These are phyloP conservation scores for Cornus controversa DNA, from an alignment of 148 eudicot species.

Conservation along the genomic window DNA sequence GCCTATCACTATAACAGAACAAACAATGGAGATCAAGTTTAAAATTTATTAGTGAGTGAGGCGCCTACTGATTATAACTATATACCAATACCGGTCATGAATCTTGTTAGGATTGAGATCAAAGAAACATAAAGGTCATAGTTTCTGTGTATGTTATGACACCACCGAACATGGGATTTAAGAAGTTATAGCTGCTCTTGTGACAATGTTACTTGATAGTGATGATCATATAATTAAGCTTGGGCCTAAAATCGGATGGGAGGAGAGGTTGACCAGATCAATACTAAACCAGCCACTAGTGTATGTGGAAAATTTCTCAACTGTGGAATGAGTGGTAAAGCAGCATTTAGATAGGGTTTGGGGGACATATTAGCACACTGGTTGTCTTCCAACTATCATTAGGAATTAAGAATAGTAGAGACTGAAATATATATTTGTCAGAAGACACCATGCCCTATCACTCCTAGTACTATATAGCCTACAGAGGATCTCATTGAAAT, in stretches of 20 bases:
- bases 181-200: neutral
- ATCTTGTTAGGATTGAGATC: neutral
- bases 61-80: neutral
- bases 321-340: too few species aligned
- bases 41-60: neutral
- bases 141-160: neutral
- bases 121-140: neutral
- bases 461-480: neutral
- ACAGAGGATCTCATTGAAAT: too few species aligned
- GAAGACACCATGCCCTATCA: slow-evolving; percentile 10
- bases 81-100: neutral
- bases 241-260: too few species aligned
- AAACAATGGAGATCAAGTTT: neutral
- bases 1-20: neutral
- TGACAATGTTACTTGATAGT: too few species aligned
- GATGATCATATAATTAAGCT: too few species aligned
- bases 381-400: slow-evolving; percentile 11
- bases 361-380: too few species aligned
- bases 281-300: too few species aligned
- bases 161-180: neutral
- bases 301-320: too few species aligned
- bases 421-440: neutral
- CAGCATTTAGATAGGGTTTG: too few species aligned
- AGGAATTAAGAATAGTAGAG: neutral
- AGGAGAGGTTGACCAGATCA: too few species aligned